Percentiles rank a stretch among this genome's conserved stretches.
phyloP scores from a whole-genome alignment of 495 filamentous ascomycete species.

The Parathielavia appendiculata region DNA sequence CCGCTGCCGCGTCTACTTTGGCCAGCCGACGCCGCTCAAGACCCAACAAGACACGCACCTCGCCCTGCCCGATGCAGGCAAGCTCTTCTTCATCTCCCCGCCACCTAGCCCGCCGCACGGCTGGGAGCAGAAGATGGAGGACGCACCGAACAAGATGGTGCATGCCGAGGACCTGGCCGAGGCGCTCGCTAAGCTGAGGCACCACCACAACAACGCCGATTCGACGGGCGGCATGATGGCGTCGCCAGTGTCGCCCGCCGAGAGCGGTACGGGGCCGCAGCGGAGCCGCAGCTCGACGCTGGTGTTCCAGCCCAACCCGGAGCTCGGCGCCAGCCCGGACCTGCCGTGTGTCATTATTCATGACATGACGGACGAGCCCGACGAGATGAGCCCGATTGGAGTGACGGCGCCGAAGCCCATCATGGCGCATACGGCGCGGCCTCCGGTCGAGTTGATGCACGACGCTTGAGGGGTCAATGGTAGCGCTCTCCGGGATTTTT shows the following conservation, averaged over 20 bases:
- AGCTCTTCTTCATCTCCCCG: conserved; percentile 95
- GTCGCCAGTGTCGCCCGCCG: conserved; percentile 31
- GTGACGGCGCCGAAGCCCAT: conserved; percentile 50
- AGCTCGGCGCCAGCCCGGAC: conserved; percentile 63
- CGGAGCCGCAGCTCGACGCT: conserved; percentile 41
- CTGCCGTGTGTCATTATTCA: conserved; percentile 88
- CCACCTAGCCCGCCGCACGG: conserved; percentile 88
- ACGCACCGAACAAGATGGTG: conserved; percentile 87
- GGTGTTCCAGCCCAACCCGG: conserved; percentile 45
- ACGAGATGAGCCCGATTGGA: conserved; percentile 39
- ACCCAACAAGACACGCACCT: conserved; percentile 60
- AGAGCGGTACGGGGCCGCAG: conserved; percentile 22
- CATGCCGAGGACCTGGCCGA: conserved; percentile 83
- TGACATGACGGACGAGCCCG: conserved; percentile 66
- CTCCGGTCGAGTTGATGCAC: conserved; percentile 87
- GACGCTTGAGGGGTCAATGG: conserved; percentile 19
- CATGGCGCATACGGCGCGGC: conserved; percentile 70
- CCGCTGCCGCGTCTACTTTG: conserved; percentile 80
- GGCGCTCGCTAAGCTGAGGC: conserved; percentile 65
- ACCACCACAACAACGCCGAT: conserved; percentile 28
- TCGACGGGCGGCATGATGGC: conserved; percentile 22
- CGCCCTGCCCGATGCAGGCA: conserved; percentile 74
- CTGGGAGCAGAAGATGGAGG: conserved; percentile 86
- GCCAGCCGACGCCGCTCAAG: conserved; percentile 58
- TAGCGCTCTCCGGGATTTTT: neutral